Conservation (phyloP, 1,284 basidiomycete species). For the Ganoderma sinense region DNA sequence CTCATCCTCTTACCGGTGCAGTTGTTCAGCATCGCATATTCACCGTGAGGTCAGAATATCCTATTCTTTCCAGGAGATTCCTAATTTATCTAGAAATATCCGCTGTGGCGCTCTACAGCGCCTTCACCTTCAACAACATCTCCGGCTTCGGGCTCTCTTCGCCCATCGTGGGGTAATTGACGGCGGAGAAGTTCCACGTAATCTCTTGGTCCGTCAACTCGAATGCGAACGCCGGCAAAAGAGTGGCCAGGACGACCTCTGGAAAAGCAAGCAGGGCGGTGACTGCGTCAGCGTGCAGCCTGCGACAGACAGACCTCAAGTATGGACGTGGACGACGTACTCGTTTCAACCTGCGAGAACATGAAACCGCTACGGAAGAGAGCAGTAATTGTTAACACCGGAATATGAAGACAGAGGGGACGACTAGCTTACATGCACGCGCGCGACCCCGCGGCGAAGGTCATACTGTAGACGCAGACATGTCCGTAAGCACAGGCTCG, state of each 20-base stretch:
- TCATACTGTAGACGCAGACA: constrained; percentile 11
- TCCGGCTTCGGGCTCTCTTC: constrained; percentile 5
- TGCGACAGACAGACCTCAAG: not conserved
- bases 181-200: constrained; percentile 4
- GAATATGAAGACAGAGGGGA: not conserved
- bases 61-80: no score
- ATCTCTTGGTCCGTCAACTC: constrained; percentile 8
- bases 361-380: constrained; percentile 22
- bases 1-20: no score
- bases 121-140: constrained; percentile 8
- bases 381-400: not conserved
- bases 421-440: constrained; percentile 16
- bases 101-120: not conserved
- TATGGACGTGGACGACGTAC: constrained; percentile 17
- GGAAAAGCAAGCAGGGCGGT: no score
- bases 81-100: no score
- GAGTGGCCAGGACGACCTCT: not conserved
- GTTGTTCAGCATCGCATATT: no score
- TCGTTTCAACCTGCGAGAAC: constrained; percentile 31
- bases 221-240: constrained; percentile 4
- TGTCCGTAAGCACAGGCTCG: not conserved
- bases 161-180: constrained; percentile 12
- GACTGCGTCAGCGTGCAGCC: not conserved
- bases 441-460: constrained; percentile 20
- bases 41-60: no score